Conservation (phyloP, 1,284 basidiomycete species). For the Pseudozyma sp. region DNA sequence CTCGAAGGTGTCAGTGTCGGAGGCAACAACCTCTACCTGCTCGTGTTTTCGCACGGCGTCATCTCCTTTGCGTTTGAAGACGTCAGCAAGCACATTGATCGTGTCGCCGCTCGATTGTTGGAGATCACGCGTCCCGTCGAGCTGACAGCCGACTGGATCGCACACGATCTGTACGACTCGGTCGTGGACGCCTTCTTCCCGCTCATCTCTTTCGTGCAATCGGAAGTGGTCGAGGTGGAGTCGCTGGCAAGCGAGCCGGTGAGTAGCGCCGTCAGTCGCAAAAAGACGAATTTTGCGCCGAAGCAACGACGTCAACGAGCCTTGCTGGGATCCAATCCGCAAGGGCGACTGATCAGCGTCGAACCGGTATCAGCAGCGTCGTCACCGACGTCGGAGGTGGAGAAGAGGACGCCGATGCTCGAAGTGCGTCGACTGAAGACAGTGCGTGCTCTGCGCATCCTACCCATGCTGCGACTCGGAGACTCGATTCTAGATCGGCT, state of each 20-base stretch:
- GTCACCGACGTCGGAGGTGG: slow-evolving; percentile 24
- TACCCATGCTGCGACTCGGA: slow-evolving; percentile 25
- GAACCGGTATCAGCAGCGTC: slow-evolving; percentile 30
- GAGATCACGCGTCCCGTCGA: slow-evolving; percentile 55
- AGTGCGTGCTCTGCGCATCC: slow-evolving; percentile 17
- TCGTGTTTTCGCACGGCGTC: slow-evolving; percentile 90
- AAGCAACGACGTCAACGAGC: slow-evolving; percentile 47
- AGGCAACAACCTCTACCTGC: slow-evolving; percentile 86
- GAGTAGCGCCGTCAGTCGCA: slow-evolving; percentile 10
- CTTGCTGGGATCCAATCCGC: slow-evolving; percentile 38
- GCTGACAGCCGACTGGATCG: slow-evolving; percentile 79
- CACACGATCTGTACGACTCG: slow-evolving; percentile 90
- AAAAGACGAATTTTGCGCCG: slow-evolving; percentile 45
- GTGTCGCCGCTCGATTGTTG: slow-evolving; percentile 79
- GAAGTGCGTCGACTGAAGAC: slow-evolving; percentile 51
- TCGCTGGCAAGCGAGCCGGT: slow-evolving; percentile 36
- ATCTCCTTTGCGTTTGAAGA: slow-evolving; percentile 93
- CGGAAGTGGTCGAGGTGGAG: slow-evolving; percentile 73
- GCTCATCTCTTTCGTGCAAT: slow-evolving; percentile 82
- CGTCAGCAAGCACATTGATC: slow-evolving; percentile 84
- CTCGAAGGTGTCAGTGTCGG: slow-evolving; percentile 76
- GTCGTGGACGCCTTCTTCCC: slow-evolving; percentile 95
- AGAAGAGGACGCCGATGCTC: slow-evolving; percentile 46
- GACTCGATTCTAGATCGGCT: slow-evolving; percentile 25
- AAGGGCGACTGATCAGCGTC: slow-evolving; percentile 47